Conservation (phyloP, 169 alveolate genomes). For the Eimeria sp. region DNA sequence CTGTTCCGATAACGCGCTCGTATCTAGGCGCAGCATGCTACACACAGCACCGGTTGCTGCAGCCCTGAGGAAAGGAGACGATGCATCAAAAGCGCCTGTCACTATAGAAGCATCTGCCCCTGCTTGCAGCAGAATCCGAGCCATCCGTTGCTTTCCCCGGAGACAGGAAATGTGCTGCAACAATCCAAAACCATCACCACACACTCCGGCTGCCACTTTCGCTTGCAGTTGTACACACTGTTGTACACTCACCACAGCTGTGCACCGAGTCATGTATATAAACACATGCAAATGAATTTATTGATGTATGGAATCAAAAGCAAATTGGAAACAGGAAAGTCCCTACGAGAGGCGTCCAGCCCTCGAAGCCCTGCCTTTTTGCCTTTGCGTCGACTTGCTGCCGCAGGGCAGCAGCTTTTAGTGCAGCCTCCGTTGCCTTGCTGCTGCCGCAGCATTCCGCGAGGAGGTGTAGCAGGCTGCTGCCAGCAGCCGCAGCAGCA, state of each 20-base stretch:
- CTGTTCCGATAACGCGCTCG: background rate
- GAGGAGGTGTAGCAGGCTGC: conserved; percentile 47
- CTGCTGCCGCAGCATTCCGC: conserved; percentile 23
- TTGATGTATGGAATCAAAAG: background rate
- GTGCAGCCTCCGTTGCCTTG: conserved; percentile 55
- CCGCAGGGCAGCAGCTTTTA: conserved; percentile 41
- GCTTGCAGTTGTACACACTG: background rate
- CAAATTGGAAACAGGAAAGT: background rate
- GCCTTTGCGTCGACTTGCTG: conserved; percentile 53
- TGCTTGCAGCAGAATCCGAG: conserved; percentile 49
- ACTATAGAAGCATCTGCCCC: conserved; percentile 8
- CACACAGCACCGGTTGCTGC: conserved; percentile 67
- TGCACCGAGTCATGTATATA: background rate
- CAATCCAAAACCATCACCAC: background rate
- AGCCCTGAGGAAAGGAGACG: conserved; percentile 17
- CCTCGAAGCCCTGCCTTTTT: conserved; percentile 24
- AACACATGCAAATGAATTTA: background rate
- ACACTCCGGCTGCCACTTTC: background rate
- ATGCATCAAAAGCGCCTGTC: conserved; percentile 21
- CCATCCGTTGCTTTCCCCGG: conserved; percentile 39
- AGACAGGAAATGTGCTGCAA: conserved; percentile 42
- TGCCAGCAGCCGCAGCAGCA: conserved; percentile 49
- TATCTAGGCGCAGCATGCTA: conserved; percentile 41
- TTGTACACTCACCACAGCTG: background rate
- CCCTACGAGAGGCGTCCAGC: conserved; percentile 60